Percentiles rank a stretch among this genome's conserved stretches.
Evolutionary conservation across 805 yeast species (phyloP).

Genomic region (Lipomyces orientalis): DNA sequence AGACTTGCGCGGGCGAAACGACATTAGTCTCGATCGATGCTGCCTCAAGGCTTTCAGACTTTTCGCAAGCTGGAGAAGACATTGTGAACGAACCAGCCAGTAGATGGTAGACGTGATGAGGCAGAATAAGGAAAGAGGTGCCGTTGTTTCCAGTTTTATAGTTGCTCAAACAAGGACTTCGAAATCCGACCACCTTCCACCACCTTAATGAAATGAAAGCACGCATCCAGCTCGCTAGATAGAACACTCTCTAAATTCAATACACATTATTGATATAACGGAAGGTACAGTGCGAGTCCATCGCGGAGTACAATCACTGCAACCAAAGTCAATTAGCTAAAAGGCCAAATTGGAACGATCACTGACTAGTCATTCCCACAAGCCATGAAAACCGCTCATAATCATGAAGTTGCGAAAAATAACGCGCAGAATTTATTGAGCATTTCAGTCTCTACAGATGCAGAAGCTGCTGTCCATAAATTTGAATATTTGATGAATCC

Average conservation of each 20-base stretch:
- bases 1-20: constrained; percentile 8
- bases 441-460: too few relatives aligned
- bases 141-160: neutral
- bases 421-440: too few relatives aligned
- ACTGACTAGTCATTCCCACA: too few relatives aligned
- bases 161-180: neutral
- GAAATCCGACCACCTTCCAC: neutral
- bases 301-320: neutral
- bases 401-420: too few relatives aligned
- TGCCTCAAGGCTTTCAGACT: neutral
- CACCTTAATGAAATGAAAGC: too few relatives aligned
- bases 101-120: neutral
- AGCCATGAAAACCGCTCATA: too few relatives aligned
- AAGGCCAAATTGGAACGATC: neutral
- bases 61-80: neutral
- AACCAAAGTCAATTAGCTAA: neutral
- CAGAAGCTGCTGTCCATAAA: neutral
- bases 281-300: neutral
- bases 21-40: constrained; percentile 6
- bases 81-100: neutral
- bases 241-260: neutral
- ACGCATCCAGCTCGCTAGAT: neutral
- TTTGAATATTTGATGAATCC: too few relatives aligned
- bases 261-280: neutral
- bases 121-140: neutral